These are phyloP conservation scores for Gossypium schwendimanii DNA, from an alignment of 441 rosid species.

Conservation along the genomic window DNA sequence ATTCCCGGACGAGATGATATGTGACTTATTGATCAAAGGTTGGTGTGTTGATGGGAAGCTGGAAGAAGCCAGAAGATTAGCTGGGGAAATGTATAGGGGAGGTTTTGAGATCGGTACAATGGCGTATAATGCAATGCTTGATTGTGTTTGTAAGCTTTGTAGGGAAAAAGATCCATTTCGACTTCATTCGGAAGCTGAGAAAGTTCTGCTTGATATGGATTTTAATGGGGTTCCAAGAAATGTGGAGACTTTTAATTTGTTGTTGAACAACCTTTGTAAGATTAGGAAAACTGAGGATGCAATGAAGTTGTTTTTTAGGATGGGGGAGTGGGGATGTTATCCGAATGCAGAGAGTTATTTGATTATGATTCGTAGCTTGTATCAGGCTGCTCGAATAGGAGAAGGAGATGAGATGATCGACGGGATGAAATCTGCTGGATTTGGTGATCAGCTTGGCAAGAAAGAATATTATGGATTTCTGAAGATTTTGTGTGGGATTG, in stretches of 20 bases:
- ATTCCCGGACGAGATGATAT: constrained; percentile 74
- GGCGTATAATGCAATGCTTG: constrained; percentile 67
- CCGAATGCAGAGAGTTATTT: constrained; percentile 59
- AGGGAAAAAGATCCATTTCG: constrained; percentile 74
- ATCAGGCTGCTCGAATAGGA: constrained; percentile 76
- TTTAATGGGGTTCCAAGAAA: constrained; percentile 71
- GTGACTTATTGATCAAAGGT: constrained; percentile 78
- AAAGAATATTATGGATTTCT: constrained; percentile 63
- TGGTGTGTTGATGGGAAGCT: constrained; percentile 84
- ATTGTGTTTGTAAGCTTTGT: constrained; percentile 84
- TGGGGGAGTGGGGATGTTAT: constrained; percentile 85
- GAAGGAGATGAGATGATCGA: constrained; percentile 96
- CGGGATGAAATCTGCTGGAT: constrained; percentile 74
- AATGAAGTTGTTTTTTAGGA: constrained; percentile 53
- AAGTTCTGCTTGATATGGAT: constrained; percentile 83
- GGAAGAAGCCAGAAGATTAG: constrained; percentile 75
- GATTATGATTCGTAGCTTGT: constrained; percentile 64
- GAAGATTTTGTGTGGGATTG: constrained; percentile 80
- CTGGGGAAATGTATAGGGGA: constrained; percentile 90
- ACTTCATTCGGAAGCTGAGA: constrained; percentile 56
- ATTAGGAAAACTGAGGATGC: constrained; percentile 79
- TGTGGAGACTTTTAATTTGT: constrained; percentile 71
- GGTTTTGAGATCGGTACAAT: constrained; percentile 73
- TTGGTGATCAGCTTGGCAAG: constrained; percentile 38
- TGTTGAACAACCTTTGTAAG: constrained; percentile 70